Conservation (phyloP, 768 basidiomycete genomes). For the Jaapia argillacea region DNA sequence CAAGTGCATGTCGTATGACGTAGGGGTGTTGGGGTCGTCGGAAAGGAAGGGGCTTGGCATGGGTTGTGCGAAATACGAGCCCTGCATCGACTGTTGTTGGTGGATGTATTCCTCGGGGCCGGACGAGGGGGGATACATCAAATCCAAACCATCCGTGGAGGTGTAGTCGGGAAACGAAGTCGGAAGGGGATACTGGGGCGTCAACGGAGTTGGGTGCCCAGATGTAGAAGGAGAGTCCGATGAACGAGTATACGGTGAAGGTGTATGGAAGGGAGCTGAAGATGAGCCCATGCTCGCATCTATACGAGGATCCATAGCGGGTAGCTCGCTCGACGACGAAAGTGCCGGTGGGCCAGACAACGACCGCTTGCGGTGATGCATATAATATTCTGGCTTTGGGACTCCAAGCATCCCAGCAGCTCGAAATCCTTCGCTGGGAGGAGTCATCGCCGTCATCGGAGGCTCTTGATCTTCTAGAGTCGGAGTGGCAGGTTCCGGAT, state of each 20-base stretch:
- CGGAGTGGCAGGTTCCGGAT: conserved; percentile 26
- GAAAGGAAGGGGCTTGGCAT: not conserved
- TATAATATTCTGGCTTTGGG: conserved; percentile 11
- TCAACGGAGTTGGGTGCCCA: not conserved
- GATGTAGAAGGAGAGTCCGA: not conserved
- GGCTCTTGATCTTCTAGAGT: conserved; percentile 22
- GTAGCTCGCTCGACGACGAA: conserved; percentile 9
- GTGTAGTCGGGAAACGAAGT: too few relatives aligned
- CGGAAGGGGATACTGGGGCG: not conserved
- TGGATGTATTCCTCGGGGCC: not conserved
- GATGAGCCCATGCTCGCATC: conserved; percentile 7
- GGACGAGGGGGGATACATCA: too few relatives aligned
- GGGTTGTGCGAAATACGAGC: not conserved
- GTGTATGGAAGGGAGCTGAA: conserved; percentile 5
- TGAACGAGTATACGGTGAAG: conserved; percentile 4
- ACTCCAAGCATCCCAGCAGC: conserved; percentile 11
- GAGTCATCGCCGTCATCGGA: conserved; percentile 26
- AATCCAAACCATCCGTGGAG: too few relatives aligned
- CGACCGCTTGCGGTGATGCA: conserved; percentile 19
- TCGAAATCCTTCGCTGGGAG: conserved; percentile 23
- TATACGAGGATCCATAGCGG: conserved; percentile 6
- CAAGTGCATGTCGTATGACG: not conserved
- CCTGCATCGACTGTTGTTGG: not conserved
- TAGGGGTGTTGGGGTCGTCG: not conserved
- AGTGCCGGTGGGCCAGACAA: conserved; percentile 16